These are phyloP conservation scores for Trichomonas gallinae DNA, from an alignment of 208 protist genomes.

Conservation along the genomic window DNA sequence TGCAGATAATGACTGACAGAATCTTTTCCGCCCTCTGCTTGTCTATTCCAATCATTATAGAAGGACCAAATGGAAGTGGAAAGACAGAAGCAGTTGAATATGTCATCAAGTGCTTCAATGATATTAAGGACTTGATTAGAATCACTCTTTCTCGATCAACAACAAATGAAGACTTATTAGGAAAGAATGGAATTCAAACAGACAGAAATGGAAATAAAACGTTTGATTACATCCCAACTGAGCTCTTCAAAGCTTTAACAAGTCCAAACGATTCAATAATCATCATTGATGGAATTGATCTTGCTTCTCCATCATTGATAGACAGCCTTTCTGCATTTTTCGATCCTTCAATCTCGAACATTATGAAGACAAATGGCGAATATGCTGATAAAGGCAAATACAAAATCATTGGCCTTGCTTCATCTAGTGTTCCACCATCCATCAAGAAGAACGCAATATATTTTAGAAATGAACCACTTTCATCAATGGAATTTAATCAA, in stretches of 20 bases:
- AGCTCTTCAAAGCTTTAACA: background rate
- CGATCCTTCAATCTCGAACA: background rate
- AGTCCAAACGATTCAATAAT: background rate
- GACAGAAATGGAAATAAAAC: background rate
- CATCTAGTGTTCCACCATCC: background rate
- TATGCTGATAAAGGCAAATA: background rate
- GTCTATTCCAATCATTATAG: background rate
- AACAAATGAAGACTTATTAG: conserved; percentile 1
- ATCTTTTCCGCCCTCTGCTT: background rate
- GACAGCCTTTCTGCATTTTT: background rate
- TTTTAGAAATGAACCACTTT: background rate
- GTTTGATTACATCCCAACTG: background rate
- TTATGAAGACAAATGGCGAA: background rate
- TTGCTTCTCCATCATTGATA: background rate
- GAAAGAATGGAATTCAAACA: background rate
- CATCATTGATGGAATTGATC: background rate
- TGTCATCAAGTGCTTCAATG: background rate
- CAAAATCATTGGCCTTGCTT: background rate
- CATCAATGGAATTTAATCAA: background rate
- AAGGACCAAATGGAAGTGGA: background rate
- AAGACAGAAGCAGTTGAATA: background rate
- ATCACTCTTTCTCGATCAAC: background rate
- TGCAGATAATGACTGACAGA: background rate
- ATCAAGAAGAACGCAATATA: background rate
- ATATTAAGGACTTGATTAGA: background rate